Percentiles rank a stretch among this genome's conserved stretches.
These are phyloP conservation scores for Withania somnifera DNA, from an alignment of 305 asterid genomes.

Conservation along the genomic window DNA sequence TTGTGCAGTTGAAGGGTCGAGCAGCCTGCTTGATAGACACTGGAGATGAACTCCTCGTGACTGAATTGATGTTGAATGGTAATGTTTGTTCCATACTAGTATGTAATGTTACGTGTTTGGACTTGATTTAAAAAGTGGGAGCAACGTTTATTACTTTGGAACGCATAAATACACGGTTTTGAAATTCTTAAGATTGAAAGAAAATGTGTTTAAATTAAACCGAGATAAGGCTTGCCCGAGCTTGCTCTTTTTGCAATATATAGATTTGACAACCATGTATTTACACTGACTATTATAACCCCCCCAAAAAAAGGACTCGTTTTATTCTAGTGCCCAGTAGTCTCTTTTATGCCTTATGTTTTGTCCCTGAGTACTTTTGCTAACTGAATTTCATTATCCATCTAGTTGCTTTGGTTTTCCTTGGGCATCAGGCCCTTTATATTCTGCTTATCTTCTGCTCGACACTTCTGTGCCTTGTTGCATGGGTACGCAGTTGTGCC, in stretches of 20 bases:
- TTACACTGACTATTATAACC: background rate
- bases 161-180: background rate
- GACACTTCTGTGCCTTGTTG: background rate
- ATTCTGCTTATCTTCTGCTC: background rate
- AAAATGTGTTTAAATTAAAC: background rate
- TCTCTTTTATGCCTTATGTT: background rate
- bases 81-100: slow-evolving; percentile 4
- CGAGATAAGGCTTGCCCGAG: background rate
- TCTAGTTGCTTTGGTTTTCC: background rate
- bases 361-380: background rate
- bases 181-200: background rate
- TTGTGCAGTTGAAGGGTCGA: slow-evolving; percentile 89
- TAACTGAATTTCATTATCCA: background rate
- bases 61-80: slow-evolving; percentile 99
- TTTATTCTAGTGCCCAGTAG: background rate
- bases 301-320: background rate
- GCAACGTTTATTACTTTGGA: background rate
- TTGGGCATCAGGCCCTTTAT: background rate
- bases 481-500: background rate
- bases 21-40: slow-evolving; percentile 99
- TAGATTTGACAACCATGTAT: background rate
- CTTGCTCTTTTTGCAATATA: background rate
- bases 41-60: slow-evolving; percentile 96
- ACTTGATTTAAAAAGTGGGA: background rate
- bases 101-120: background rate